Evolutionary conservation across 78 protist species (phyloP).

Genomic region (Speleostelium caveatum): DNA sequence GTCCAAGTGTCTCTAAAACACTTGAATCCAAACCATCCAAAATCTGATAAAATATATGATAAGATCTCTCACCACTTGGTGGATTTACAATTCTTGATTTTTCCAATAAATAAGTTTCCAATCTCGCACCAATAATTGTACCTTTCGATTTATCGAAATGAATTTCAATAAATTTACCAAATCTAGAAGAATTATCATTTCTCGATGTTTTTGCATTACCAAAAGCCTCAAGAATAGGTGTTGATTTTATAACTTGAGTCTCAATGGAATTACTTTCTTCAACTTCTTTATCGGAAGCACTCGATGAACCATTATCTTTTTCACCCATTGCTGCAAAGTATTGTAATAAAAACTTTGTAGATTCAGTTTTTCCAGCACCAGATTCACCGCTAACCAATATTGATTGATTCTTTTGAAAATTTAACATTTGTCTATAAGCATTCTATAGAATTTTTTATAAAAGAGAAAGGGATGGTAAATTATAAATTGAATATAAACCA

Average conservation of each 20-base stretch:
- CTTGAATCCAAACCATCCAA: conserved; percentile 2
- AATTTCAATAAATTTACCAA: conserved; percentile 81
- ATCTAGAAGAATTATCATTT: conserved; percentile 92
- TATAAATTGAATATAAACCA: no score
- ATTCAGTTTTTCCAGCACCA: conserved; percentile 86
- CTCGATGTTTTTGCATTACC: conserved; percentile 97
- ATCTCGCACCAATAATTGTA: conserved; percentile 81
- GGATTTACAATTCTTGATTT: conserved; percentile 90
- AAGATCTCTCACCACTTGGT: conserved; percentile 84
- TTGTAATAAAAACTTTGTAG: conserved; percentile 74
- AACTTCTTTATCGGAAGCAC: conserved; percentile 9
- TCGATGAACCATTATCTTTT: conserved; percentile 11
- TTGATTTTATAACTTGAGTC: conserved; percentile 72
- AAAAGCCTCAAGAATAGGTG: conserved; percentile 95
- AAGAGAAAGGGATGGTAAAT: no score
- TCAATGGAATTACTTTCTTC: conserved; percentile 49
- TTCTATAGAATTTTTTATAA: no score
- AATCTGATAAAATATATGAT: conserved; percentile 89
- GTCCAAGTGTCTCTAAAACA: no score
- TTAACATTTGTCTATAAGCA: conserved; percentile 78
- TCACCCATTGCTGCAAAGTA: conserved; percentile 87
- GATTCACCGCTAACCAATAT: conserved; percentile 85
- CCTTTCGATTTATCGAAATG: conserved; percentile 76
- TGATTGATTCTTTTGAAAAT: conserved; percentile 60
- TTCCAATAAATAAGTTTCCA: conserved; percentile 88